Evolutionary conservation across 768 basidiomycete species (phyloP), one percentile per base, ranked within the genome.

Genomic region (Leccinum disarticulatum): DNA sequence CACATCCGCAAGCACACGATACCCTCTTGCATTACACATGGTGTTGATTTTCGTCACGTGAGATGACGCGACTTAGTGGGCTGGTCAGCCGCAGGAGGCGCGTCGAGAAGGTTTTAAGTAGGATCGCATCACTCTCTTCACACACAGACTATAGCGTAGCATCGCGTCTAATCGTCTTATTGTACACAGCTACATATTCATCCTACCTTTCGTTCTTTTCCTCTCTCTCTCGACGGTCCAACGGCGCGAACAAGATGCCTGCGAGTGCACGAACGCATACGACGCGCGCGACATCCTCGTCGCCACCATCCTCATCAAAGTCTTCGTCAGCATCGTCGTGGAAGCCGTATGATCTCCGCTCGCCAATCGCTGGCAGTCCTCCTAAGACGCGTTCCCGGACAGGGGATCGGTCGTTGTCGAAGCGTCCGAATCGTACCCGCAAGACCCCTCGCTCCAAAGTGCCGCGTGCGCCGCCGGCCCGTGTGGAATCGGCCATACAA

Each of bases 11-110:
- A 27, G 13, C 11, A 47, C 5, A 22, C 19, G 19, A 22, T 22
- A 48, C 19, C 47, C 25, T 22, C 48, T n/a, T 52, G 27, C 19
- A 17, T n/a, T 33, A 9, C 28, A 17, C 10, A 57, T 54, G 56
- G 50, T 58, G 62, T 59, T 64, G 73, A 59, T 68, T 73, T 74
- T 65, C 43, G 53, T 72, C 70, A 73, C 70, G 71, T 74, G 72
- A 66, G 38, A 19, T 19, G 4, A 55, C 56, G 63, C 62, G 43
- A 46, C 43, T 46, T 46, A n/a, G 68, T 54, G 60, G 52, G 28
- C 52, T 28, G 30, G 71, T 72, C 72, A 73, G 74, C 74, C 72
- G 8, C 71, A 54, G n/a, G 47, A 22, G 51, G 30, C 68, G 43
- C 61, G 66, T 58, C 52, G 36, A 54, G 51, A 61, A 27, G 50